Conservation (phyloP, 306 rosid genomes). For the Trichosanthes cucumerina region DNA sequence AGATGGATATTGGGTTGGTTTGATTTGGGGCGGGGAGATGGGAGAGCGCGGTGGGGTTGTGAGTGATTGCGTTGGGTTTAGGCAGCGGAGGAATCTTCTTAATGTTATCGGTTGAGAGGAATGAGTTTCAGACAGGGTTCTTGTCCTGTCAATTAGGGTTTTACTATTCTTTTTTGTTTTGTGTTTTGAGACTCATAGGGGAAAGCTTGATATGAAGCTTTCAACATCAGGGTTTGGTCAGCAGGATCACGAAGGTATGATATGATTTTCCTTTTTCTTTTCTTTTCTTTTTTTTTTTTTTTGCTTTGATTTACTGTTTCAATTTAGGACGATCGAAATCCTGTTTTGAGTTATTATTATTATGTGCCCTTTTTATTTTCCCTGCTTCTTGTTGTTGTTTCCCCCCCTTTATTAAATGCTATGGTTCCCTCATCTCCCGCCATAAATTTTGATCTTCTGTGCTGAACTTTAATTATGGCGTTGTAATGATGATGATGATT, state of each 20-base stretch:
- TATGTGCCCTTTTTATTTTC: not conserved
- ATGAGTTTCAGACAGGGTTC: conserved; percentile 13
- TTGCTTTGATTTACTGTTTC: conserved; percentile 6
- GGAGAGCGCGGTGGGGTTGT: conserved; percentile 34
- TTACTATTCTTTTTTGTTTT: conserved; percentile 19
- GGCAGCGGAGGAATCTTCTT: conserved; percentile 11
- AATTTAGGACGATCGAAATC: conserved; percentile 4
- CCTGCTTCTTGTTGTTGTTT: not conserved
- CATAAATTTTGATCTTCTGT: conserved; percentile 3
- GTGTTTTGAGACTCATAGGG: conserved; percentile 9
- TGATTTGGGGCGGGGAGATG: conserved; percentile 30
- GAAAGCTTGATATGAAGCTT: conserved; percentile 69
- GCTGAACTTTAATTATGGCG: conserved; percentile 8
- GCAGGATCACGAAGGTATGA: conserved; percentile 73
- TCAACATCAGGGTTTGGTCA: conserved; percentile 80
- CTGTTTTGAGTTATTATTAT: conserved; percentile 2
- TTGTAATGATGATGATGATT: conserved; percentile 18
- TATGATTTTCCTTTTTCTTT: conserved; percentile 17
- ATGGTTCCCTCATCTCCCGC: not conserved
- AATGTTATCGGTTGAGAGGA: not conserved
- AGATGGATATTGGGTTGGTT: conserved; percentile 26
- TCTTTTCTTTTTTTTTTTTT: not conserved
- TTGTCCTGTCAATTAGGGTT: conserved; percentile 40
- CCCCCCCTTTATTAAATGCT: not conserved
- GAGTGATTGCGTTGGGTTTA: conserved; percentile 5